These are phyloP conservation scores for Eucalyptus cloeziana DNA, from an alignment of 345 rosid genomes.

Conservation along the genomic window DNA sequence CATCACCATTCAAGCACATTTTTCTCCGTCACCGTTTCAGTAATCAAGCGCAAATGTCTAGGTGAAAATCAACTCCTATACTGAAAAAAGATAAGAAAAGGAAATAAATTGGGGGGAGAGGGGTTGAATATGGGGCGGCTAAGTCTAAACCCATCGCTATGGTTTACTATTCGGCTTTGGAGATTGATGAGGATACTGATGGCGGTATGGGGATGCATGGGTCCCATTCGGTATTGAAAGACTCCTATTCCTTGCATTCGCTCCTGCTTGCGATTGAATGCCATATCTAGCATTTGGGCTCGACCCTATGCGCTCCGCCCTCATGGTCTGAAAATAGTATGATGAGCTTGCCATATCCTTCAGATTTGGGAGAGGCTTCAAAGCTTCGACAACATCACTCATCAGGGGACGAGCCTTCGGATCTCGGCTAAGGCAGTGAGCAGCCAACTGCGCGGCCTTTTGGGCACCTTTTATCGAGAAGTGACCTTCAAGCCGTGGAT, in stretches of 20 bases:
- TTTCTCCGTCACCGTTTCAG: not conserved
- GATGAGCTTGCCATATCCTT: conserved; percentile 45
- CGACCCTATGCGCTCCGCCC: not conserved
- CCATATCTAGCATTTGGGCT: conserved; percentile 8
- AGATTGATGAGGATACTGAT: conserved; percentile 46
- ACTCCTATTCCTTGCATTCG: conserved; percentile 3
- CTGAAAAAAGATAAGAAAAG: not conserved
- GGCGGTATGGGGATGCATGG: conserved; percentile 60
- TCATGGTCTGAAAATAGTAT: conserved; percentile 22
- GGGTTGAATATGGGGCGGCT: not conserved
- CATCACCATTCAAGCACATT: not conserved
- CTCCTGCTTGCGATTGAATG: not conserved
- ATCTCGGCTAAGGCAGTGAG: conserved; percentile 36
- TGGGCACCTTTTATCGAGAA: conserved; percentile 37
- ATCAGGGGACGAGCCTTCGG: conserved; percentile 38
- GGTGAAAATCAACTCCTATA: not conserved
- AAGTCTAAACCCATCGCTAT: conserved; percentile 5
- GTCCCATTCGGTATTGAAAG: conserved; percentile 64
- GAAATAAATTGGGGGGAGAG: not conserved
- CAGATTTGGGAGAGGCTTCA: conserved; percentile 30
- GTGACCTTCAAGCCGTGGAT: conserved; percentile 38
- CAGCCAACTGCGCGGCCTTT: conserved; percentile 37
- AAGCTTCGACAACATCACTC: conserved; percentile 33
- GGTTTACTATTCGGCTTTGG: conserved; percentile 57
- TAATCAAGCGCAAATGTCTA: not conserved